Conservation (phyloP, 768 basidiomycete species). For the Amyloporia xantha region DNA sequence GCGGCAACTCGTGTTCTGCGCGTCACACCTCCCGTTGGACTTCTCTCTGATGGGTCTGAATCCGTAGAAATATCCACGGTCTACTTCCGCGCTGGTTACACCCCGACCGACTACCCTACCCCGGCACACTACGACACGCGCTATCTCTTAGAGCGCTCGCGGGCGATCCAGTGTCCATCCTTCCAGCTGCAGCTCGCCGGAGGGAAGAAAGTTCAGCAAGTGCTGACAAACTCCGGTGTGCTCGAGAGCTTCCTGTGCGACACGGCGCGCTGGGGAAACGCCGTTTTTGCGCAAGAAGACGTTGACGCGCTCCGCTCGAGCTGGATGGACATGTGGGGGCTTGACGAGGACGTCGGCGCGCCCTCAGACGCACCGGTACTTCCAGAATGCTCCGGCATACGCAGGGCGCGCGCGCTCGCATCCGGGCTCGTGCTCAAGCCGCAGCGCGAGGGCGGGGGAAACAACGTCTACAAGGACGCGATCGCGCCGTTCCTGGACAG, state of each 20-base stretch:
- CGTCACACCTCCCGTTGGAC: conserved; percentile 32
- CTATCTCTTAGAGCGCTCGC: conserved; percentile 69
- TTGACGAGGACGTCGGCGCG: conserved; percentile 36
- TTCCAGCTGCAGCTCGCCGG: conserved; percentile 93
- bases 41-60: too few species aligned
- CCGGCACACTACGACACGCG: conserved; percentile 64
- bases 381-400: conserved; percentile 29
- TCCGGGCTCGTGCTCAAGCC: conserved; percentile 83
- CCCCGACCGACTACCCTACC: conserved; percentile 76
- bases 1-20: conserved; percentile 30
- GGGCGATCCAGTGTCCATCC: conserved; percentile 89
- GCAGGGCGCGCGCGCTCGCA: conserved; percentile 43
- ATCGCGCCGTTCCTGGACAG: conserved; percentile 72
- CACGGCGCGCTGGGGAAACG: conserved; percentile 29
- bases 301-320: conserved; percentile 56
- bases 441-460: conserved; percentile 96
- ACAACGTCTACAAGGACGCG: conserved; percentile 83
- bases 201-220: conserved; percentile 92
- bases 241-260: conserved; percentile 66
- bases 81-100: conserved; percentile 90
- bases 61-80: conserved; percentile 74
- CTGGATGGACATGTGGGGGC: conserved; percentile 88
- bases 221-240: conserved; percentile 64
- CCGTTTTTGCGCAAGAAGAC: conserved; percentile 27
- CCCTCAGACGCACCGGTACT: background rate